phyloP scores from a whole-genome alignment of 1,284 basidiomycete species.

The Trametes versicolor region DNA sequence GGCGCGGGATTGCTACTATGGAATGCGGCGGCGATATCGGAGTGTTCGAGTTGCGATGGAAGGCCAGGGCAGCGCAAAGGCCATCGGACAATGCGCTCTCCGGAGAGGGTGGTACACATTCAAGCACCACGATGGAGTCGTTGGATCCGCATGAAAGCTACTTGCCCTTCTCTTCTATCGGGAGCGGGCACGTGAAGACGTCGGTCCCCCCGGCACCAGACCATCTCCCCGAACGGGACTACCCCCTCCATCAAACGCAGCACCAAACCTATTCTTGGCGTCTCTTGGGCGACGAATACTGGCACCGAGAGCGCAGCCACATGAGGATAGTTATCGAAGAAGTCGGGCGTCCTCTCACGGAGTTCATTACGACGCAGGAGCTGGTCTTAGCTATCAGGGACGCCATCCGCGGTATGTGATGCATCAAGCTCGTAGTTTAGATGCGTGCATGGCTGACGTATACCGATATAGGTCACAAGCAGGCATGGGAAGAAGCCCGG shows the following conservation, averaged over 20 bases:
- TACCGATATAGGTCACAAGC: constrained; percentile 12
- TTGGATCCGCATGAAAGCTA: neutral
- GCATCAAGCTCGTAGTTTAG: neutral
- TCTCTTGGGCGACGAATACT: neutral
- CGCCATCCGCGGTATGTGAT: constrained; percentile 25
- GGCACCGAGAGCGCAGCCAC: constrained; percentile 28
- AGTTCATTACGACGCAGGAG: constrained; percentile 25
- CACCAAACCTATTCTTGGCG: constrained; percentile 27
- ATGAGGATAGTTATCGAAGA: constrained; percentile 27
- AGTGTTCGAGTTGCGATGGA: constrained; percentile 16
- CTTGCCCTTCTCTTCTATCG: neutral
- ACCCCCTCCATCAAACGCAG: constrained; percentile 17
- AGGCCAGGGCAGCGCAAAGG: neutral
- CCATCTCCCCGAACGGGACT: neutral
- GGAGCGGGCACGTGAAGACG: neutral
- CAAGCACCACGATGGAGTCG: neutral
- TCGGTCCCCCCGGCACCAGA: neutral
- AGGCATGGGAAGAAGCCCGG: neutral
- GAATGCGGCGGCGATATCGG: constrained; percentile 25
- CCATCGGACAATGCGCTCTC: no score
- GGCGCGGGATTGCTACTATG: constrained; percentile 17
- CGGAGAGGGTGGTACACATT: neutral
- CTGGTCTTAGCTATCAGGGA: constrained; percentile 24
- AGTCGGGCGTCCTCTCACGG: constrained; percentile 24
- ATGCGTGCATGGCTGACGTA: neutral